Evolutionary conservation across 495 filamentous ascomycete genomes (phyloP).

Genomic region (Cercophora newfieldiana): DNA sequence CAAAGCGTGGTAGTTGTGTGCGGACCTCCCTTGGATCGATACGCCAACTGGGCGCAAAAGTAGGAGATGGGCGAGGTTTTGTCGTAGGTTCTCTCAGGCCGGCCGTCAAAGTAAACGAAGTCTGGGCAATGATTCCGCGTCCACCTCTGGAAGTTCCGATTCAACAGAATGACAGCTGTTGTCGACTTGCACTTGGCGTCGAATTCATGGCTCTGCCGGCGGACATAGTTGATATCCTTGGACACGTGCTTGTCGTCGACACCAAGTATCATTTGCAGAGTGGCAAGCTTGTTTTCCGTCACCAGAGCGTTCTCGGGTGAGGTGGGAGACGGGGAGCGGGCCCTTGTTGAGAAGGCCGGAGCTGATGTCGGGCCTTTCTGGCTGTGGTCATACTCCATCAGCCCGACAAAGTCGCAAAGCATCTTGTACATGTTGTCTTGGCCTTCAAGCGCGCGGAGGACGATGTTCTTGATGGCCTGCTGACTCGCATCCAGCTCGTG

Average conservation of each 20-base stretch:
- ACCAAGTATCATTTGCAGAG: not conserved
- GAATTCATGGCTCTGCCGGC: constrained; percentile 16
- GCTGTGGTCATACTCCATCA: not conserved
- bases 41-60: constrained; percentile 15
- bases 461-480: not conserved
- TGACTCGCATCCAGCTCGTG: not conserved
- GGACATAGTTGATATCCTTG: constrained; percentile 11
- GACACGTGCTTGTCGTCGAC: not conserved
- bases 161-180: constrained; percentile 21
- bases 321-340: not conserved
- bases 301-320: not conserved
- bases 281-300: not conserved
- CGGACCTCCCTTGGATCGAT: not conserved
- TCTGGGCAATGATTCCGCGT: not conserved
- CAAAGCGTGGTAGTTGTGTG: not conserved
- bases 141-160: constrained; percentile 15
- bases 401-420: not conserved
- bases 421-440: not conserved
- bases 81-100: constrained; percentile 13
- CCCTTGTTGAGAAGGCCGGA: not conserved
- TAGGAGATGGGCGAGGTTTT: constrained; percentile 24
- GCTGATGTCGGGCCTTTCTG: not conserved
- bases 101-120: constrained; percentile 16
- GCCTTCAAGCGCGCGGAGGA: not conserved
- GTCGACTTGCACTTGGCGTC: constrained; percentile 32